Percentiles rank a stretch among this genome's conserved stretches.
These are phyloP conservation scores for Telopea speciosissima DNA, from an alignment of 177 flowering plant genomes.

Conservation along the genomic window DNA sequence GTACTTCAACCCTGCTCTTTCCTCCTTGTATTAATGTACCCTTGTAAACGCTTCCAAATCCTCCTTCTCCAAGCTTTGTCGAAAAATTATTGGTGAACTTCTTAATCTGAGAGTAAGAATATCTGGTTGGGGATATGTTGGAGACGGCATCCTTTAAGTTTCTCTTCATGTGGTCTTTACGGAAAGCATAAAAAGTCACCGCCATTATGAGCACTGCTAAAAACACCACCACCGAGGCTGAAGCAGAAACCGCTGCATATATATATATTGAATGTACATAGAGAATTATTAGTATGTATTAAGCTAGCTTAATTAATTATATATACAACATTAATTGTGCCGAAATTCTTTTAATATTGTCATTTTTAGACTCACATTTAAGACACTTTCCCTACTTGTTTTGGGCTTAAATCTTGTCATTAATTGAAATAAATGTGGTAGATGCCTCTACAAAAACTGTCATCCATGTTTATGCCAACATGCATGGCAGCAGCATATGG, in stretches of 20 bases:
- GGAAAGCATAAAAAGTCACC: background rate
- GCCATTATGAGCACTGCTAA: background rate
- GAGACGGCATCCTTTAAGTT: background rate
- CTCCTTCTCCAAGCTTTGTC: conserved; percentile 10
- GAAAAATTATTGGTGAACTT: conserved; percentile 9
- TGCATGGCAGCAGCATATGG: too few species aligned
- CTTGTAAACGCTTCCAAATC: conserved; percentile 11
- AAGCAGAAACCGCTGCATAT: background rate
- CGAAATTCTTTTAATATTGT: too few species aligned
- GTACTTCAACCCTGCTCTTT: background rate
- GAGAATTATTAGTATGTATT: too few species aligned
- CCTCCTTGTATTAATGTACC: conserved; percentile 1
- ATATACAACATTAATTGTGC: too few species aligned
- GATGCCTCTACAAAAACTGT: too few species aligned
- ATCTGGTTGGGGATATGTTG: background rate
- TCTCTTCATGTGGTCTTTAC: background rate
- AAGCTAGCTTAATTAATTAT: background rate
- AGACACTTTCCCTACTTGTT: too few species aligned
- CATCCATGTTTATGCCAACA: too few species aligned
- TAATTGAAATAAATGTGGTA: too few species aligned
- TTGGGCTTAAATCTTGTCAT: too few species aligned
- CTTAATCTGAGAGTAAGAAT: conserved; percentile 11
- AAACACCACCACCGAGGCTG: background rate
- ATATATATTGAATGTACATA: too few species aligned
- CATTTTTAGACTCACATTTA: too few species aligned